These are phyloP conservation scores for Bocquillonia castaneifolia DNA, from an alignment of 441 rosid genomes.

Conservation along the genomic window DNA sequence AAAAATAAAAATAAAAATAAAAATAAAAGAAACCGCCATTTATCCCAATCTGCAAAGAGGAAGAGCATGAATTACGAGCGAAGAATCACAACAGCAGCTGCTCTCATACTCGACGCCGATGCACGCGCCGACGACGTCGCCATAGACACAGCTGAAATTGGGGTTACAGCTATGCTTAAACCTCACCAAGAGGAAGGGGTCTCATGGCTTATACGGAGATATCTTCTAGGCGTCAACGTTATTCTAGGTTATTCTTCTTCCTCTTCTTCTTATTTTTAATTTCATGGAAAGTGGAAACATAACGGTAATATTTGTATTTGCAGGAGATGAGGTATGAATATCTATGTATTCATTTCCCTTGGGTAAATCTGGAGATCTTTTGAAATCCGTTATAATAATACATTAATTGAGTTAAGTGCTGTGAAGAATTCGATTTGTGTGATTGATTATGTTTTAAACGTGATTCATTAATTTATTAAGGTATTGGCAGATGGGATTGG, in stretches of 20 bases:
- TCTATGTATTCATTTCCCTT: not conserved
- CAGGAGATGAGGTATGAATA: slow-evolving; percentile 75
- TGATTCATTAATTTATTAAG: no score
- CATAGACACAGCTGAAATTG: slow-evolving; percentile 37
- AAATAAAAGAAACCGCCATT: slow-evolving; percentile 17
- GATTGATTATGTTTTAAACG: slow-evolving; percentile 16
- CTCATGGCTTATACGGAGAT: slow-evolving; percentile 71
- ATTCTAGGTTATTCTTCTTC: slow-evolving; percentile 40
- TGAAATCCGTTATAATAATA: not conserved
- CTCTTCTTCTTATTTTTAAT: not conserved
- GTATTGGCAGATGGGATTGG: slow-evolving; percentile 78
- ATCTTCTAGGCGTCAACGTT: slow-evolving; percentile 68
- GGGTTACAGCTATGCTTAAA: slow-evolving; percentile 58
- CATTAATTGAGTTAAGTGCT: not conserved
- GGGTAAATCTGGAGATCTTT: not conserved
- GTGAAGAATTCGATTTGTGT: not conserved
- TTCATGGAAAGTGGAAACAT: not conserved
- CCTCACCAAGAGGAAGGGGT: slow-evolving; percentile 78
- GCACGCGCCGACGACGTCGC: slow-evolving; percentile 21
- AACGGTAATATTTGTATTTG: slow-evolving; percentile 21
- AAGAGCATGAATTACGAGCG: slow-evolving; percentile 55
- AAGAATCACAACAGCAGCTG: slow-evolving; percentile 59
- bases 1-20: no score
- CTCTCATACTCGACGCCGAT: slow-evolving; percentile 41
- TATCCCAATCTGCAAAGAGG: not conserved